Conservation (phyloP, 2,329 filamentous ascomycete species). For the Periglandula ipomoeae region DNA sequence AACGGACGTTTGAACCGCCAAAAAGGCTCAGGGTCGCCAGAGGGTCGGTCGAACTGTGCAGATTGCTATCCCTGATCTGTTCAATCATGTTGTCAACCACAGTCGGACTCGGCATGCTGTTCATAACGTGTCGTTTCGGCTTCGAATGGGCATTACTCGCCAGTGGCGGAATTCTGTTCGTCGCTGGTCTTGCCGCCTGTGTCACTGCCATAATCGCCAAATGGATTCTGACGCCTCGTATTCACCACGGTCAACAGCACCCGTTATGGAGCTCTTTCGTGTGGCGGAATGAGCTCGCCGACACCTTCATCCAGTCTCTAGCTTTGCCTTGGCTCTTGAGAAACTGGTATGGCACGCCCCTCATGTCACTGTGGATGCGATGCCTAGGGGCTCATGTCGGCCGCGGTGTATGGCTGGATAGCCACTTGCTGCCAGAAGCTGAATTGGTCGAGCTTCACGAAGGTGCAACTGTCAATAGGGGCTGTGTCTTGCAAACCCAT, state of each 20-base stretch:
- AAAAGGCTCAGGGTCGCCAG: conserved; percentile 7
- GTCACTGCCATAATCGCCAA: conserved; percentile 10
- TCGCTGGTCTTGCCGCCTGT: conserved; percentile 2
- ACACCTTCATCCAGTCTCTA: conserved; percentile 42
- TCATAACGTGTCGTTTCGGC: conserved; percentile 6
- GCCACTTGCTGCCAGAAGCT: conserved; percentile 13
- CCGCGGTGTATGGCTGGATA: conserved; percentile 13
- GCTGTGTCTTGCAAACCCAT: conserved; percentile 12
- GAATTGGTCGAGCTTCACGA: conserved; percentile 10
- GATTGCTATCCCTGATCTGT: conserved; percentile 9
- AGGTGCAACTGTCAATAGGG: conserved; percentile 12
- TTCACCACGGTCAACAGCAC: conserved; percentile 9
- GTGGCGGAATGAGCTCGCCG: conserved; percentile 39
- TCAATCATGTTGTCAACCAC: conserved; percentile 1
- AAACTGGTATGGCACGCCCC: conserved; percentile 12
- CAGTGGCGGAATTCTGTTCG: conserved; percentile 4
- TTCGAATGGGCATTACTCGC: conserved; percentile 7
- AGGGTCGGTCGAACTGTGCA: conserved; percentile 11
- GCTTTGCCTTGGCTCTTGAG: conserved; percentile 10
- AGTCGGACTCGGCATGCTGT: conserved; percentile 6
- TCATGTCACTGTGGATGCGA: conserved; percentile 10
- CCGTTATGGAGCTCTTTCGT: conserved; percentile 15
- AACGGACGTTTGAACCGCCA: conserved; percentile 11
- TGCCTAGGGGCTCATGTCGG: conserved; percentile 11
- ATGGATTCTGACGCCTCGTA: conserved; percentile 11